These are phyloP conservation scores for Croton laevigatus DNA, from an alignment of 441 rosid genomes.

Conservation along the genomic window DNA sequence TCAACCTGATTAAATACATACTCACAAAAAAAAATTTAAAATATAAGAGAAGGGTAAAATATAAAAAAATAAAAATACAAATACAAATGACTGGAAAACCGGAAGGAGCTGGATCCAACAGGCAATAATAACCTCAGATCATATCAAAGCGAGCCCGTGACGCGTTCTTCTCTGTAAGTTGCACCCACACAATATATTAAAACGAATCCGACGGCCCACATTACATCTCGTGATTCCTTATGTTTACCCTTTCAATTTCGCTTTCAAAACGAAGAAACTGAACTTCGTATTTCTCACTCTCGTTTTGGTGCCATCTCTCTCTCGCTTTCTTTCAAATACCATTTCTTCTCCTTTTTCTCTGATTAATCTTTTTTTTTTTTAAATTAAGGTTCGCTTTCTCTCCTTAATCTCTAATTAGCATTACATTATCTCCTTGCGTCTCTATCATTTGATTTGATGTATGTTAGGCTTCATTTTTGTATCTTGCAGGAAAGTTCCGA, in stretches of 20 bases:
- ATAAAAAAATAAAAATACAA: not conserved
- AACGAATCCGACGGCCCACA: conserved; percentile 32
- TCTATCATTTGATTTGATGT: not conserved
- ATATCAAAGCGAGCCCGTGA: conserved; percentile 7
- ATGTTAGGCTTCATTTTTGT: not conserved
- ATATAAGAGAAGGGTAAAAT: not conserved
- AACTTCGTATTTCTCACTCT: not conserved
- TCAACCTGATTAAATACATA: not conserved
- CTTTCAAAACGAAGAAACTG: not conserved
- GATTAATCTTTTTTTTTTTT: too few species aligned
- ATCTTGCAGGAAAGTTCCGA: not conserved
- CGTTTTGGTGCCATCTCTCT: not conserved
- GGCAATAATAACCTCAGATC: not conserved
- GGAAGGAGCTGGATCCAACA: conserved; percentile 14
- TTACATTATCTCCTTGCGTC: not conserved
- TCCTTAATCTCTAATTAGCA: not conserved
- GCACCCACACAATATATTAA: conserved; percentile 15
- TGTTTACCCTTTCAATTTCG: not conserved
- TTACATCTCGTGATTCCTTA: conserved; percentile 18
- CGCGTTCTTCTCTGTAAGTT: conserved; percentile 23
- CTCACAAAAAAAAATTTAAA: not conserved
- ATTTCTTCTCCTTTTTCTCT: conserved; percentile 8
- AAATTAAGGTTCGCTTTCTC: not conserved
- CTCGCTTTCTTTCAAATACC: not conserved
- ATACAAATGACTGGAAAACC: conserved; percentile 17